Percentiles rank a stretch among this genome's conserved stretches.
phyloP scores from a whole-genome alignment of 345 rosid species.

The Carallia brachiata region DNA sequence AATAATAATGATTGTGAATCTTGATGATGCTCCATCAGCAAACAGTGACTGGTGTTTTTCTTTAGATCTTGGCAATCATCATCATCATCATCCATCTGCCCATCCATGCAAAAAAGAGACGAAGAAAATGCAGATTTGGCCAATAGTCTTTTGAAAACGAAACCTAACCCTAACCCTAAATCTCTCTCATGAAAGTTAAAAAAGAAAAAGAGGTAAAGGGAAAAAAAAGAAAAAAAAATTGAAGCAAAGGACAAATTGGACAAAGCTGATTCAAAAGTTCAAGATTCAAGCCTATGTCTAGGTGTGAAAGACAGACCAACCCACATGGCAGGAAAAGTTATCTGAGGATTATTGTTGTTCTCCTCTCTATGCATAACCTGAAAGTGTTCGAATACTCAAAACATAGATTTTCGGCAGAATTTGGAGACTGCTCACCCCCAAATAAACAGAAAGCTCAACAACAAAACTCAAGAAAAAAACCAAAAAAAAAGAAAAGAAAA shows the following conservation, averaged over 20 bases:
- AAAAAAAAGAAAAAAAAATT: neutral
- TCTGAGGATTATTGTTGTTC: neutral
- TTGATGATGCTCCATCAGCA: slow-evolving; percentile 86
- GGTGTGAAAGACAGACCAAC: slow-evolving; percentile 25
- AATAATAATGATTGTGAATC: slow-evolving; percentile 62
- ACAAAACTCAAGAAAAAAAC: neutral
- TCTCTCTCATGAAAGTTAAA: neutral
- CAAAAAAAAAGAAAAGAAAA: neutral
- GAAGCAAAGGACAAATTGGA: neutral
- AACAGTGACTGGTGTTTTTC: slow-evolving; percentile 52
- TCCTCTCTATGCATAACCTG: slow-evolving; percentile 8
- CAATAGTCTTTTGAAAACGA: neutral
- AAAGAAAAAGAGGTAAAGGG: neutral
- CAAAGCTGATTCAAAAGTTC: neutral
- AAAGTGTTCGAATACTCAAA: neutral
- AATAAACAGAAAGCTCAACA: neutral
- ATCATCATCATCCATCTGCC: slow-evolving; percentile 3
- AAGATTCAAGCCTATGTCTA: slow-evolving; percentile 1
- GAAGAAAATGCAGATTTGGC: slow-evolving; percentile 9
- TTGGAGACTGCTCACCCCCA: neutral
- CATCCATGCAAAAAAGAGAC: slow-evolving; percentile 4
- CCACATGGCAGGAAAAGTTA: slow-evolving; percentile 23
- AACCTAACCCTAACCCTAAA: slow-evolving; percentile 48
- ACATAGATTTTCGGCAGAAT: neutral
- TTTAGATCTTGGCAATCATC: slow-evolving; percentile 20